These are phyloP conservation scores for Gentiana dahurica DNA, from an alignment of 257 asterid species.

Conservation along the genomic window DNA sequence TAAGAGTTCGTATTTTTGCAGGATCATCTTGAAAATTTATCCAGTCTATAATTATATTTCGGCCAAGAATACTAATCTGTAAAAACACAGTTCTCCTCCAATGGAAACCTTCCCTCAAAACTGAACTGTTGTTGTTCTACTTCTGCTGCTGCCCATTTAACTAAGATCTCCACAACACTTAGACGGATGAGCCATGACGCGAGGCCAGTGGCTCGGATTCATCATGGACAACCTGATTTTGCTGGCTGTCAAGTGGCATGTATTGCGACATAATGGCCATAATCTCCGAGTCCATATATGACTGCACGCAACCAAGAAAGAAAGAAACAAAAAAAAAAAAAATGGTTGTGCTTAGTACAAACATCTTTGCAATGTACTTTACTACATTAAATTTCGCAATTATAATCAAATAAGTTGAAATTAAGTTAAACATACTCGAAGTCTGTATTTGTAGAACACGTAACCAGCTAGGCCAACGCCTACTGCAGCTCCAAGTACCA, in stretches of 20 bases:
- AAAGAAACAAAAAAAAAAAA: not conserved
- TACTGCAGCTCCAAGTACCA: constrained; percentile 45
- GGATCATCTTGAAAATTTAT: too few relatives aligned
- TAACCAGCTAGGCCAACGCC: constrained; percentile 58
- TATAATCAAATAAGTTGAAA: too few relatives aligned
- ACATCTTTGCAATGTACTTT: not conserved
- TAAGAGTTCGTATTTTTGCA: too few relatives aligned
- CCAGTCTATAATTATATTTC: too few relatives aligned
- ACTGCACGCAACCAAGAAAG: constrained; percentile 27
- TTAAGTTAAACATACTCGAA: constrained; percentile 39
- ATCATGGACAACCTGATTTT: constrained; percentile 54
- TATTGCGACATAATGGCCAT: constrained; percentile 98
- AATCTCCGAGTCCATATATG: constrained; percentile 95
- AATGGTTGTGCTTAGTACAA: not conserved
- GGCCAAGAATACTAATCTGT: too few relatives aligned
- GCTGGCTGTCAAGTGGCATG: constrained; percentile 82
- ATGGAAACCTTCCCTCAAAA: not conserved
- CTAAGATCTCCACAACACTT: not conserved
- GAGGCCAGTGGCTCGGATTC: constrained; percentile 37
- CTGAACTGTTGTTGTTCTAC: not conserved
- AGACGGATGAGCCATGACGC: constrained; percentile 36
- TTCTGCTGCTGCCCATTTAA: not conserved
- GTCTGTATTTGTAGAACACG: constrained; percentile 85
- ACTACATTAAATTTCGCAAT: not conserved
- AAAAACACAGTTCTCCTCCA: not conserved